phyloP scores from a whole-genome alignment of 768 basidiomycete species.

The Tulasnella sp. region DNA sequence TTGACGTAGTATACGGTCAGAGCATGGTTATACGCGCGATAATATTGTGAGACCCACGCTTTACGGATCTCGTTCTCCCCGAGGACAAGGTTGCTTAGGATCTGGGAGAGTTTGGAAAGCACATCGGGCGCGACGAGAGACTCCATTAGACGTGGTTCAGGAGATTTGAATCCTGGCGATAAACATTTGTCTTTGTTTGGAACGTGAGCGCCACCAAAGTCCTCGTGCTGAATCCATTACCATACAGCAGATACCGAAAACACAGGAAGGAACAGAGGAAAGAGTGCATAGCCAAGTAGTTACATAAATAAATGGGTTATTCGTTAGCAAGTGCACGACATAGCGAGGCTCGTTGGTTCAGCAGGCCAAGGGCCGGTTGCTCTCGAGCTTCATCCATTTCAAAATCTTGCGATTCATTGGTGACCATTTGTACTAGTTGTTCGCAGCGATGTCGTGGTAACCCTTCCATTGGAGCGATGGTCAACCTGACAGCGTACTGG shows the following conservation, averaged over 20 bases:
- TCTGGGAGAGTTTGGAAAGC: conserved; percentile 64
- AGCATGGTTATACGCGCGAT: not conserved
- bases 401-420: not conserved
- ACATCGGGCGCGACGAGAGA: conserved; percentile 39
- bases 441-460: not conserved
- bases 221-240: no score
- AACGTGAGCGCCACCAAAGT: no score
- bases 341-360: no score
- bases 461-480: no score
- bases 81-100: conserved; percentile 70
- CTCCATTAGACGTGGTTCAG: no score
- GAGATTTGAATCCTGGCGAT: no score
- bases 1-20: not conserved
- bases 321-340: no score
- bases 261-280: no score
- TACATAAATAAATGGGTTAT: no score
- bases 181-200: no score
- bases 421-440: not conserved
- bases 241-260: no score
- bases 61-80: conserved; percentile 74
- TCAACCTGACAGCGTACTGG: not conserved
- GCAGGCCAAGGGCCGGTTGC: not conserved
- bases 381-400: not conserved
- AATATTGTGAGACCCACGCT: conserved; percentile 32
- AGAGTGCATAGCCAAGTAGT: no score